Evolutionary conservation across 495 filamentous ascomycete genomes (phyloP).

Genomic region (Opeltia flavorubescens): DNA sequence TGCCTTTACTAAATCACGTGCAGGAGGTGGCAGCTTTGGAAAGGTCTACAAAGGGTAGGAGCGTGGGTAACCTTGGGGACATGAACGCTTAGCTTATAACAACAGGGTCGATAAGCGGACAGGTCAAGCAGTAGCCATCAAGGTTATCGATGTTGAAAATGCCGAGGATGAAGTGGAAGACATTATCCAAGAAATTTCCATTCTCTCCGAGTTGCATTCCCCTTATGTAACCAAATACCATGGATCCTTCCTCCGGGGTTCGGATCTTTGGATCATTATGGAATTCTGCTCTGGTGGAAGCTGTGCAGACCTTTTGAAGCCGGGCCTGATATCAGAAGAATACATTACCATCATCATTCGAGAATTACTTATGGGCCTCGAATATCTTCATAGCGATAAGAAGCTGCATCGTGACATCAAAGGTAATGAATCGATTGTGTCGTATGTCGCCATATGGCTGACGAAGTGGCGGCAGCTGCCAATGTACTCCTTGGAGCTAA

Average conservation of each 20-base stretch:
- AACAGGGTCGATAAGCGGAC: slow-evolving; percentile 68
- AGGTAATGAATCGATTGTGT: slow-evolving; percentile 34
- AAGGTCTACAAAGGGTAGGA: slow-evolving; percentile 87
- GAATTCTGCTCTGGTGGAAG: slow-evolving; percentile 89
- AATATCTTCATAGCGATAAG: slow-evolving; percentile 87
- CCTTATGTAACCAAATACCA: slow-evolving; percentile 94
- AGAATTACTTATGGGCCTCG: slow-evolving; percentile 77
- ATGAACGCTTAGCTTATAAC: neutral
- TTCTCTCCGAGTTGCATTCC: slow-evolving; percentile 85
- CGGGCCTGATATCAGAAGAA: slow-evolving; percentile 78
- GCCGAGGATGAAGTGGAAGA: slow-evolving; percentile 98
- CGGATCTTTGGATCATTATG: slow-evolving; percentile 96
- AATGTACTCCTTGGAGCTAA: slow-evolving; percentile 77
- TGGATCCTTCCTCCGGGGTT: slow-evolving; percentile 88
- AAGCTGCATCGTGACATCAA: slow-evolving; percentile 97
- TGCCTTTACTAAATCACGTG: slow-evolving; percentile 1
- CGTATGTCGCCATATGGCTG: neutral
- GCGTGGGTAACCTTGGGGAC: neutral
- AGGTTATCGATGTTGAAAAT: slow-evolving; percentile 94
- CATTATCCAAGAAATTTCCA: slow-evolving; percentile 96
- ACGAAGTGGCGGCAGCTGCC: slow-evolving; percentile 44
- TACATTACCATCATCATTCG: slow-evolving; percentile 90
- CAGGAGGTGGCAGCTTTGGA: slow-evolving; percentile 81
- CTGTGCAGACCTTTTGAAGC: slow-evolving; percentile 82
- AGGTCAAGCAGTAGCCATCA: slow-evolving; percentile 81